Conservation (phyloP, 371 early-diverging fungal species). For the Mucor lusitanicus region DNA sequence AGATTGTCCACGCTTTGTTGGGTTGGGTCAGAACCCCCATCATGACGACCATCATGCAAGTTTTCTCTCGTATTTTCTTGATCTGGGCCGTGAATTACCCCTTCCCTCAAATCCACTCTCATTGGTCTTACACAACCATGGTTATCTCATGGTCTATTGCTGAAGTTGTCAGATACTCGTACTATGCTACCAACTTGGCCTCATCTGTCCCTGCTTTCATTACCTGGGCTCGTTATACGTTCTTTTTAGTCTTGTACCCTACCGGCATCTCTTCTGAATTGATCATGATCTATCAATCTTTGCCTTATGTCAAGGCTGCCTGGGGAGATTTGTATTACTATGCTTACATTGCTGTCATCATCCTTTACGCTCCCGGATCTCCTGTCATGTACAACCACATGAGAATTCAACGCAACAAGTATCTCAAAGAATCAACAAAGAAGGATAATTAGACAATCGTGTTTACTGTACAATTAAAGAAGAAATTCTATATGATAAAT, state of each 20-base stretch:
- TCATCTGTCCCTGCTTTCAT: constrained; percentile 55
- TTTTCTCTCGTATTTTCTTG: constrained; percentile 80
- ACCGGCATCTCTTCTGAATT: constrained; percentile 87
- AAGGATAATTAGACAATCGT: neutral
- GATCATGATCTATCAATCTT: constrained; percentile 67
- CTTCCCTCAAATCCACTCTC: constrained; percentile 64
- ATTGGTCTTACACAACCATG: constrained; percentile 77
- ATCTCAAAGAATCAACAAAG: constrained; percentile 45
- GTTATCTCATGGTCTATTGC: constrained; percentile 88
- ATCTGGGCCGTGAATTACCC: constrained; percentile 77
- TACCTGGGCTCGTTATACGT: constrained; percentile 79
- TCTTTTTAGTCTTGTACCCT: constrained; percentile 92
- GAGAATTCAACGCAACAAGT: constrained; percentile 82
- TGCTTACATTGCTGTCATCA: constrained; percentile 49
- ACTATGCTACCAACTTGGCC: constrained; percentile 72
- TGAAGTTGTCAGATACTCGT: constrained; percentile 85
- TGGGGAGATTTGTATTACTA: constrained; percentile 53
- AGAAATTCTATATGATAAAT: neutral
- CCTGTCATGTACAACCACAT: constrained; percentile 87
- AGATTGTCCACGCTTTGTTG: constrained; percentile 30
- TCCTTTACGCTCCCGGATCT: constrained; percentile 76
- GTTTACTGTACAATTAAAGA: neutral
- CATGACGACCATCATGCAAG: constrained; percentile 80
- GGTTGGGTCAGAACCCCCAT: constrained; percentile 84
- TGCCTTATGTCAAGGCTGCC: constrained; percentile 58